Conservation (phyloP, 305 asterid species). For the Fraxinus nigra region DNA sequence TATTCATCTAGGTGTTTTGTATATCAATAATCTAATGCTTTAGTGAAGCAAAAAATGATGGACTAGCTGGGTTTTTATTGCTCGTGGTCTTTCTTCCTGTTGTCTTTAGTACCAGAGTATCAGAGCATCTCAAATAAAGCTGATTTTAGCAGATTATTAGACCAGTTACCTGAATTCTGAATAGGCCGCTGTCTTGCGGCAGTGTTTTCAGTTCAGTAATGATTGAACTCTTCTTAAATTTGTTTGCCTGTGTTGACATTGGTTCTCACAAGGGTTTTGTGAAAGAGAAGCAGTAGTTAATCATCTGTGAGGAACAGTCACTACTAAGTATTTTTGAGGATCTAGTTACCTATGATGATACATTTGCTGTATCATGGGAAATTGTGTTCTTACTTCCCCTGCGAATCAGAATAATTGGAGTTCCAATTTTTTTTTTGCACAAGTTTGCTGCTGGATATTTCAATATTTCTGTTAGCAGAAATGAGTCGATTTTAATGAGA, state of each 20-base stretch:
- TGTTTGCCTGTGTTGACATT: not conserved
- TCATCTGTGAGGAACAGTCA: too few species aligned
- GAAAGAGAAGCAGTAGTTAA: not conserved
- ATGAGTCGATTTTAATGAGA: not conserved
- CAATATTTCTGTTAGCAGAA: slow-evolving; percentile 2
- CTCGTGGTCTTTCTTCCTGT: not conserved
- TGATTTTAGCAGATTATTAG: not conserved
- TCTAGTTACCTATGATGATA: not conserved
- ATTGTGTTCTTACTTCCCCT: not conserved
- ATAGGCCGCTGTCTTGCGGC: not conserved
- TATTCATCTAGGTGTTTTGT: not conserved
- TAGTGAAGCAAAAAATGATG: not conserved
- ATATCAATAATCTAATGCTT: not conserved
- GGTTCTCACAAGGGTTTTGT: not conserved
- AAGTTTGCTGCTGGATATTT: not conserved
- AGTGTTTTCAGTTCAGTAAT: not conserved
- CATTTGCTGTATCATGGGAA: not conserved
- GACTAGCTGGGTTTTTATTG: not conserved
- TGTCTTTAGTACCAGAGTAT: not conserved
- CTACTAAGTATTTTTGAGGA: not conserved
- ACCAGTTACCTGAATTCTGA: not conserved
- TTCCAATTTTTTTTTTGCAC: not conserved
- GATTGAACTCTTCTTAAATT: not conserved
- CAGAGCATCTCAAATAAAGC: not conserved
- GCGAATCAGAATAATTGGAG: slow-evolving; percentile 13